phyloP scores from a whole-genome alignment of 2,329 filamentous ascomycete genomes.

The Fusarium sarcochroum region DNA sequence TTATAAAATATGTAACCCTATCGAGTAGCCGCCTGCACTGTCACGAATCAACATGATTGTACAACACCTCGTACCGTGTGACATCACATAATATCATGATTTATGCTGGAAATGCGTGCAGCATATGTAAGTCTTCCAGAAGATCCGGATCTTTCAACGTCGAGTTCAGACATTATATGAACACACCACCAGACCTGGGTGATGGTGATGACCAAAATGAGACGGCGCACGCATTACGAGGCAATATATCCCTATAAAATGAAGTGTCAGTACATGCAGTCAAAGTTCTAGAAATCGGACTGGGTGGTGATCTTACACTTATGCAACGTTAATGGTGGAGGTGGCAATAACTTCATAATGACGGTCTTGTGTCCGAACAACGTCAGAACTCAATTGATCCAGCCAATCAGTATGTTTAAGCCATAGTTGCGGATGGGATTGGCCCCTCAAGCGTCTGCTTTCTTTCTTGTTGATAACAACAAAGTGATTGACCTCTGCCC shows the following conservation, averaged over 20 bases:
- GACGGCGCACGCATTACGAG: neutral
- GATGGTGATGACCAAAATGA: neutral
- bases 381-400: neutral
- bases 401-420: neutral
- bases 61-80: slow-evolving; percentile 1
- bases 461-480: neutral
- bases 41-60: neutral
- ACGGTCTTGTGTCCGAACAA: slow-evolving; percentile 4
- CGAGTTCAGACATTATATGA: neutral
- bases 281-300: neutral
- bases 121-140: neutral
- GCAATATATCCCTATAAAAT: neutral
- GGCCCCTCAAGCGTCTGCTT: too few species aligned
- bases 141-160: neutral
- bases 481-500: neutral
- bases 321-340: neutral
- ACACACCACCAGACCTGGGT: neutral
- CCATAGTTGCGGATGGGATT: too few species aligned
- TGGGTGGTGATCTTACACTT: neutral
- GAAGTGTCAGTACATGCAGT: neutral
- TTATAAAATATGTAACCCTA: neutral
- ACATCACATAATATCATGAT: slow-evolving; percentile 12
- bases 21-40: neutral
- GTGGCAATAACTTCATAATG: slow-evolving; percentile 25
- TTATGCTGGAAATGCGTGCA: neutral